Conservation (phyloP, 371 early-diverging fungal species). For the Actinomortierella wolfii region DNA sequence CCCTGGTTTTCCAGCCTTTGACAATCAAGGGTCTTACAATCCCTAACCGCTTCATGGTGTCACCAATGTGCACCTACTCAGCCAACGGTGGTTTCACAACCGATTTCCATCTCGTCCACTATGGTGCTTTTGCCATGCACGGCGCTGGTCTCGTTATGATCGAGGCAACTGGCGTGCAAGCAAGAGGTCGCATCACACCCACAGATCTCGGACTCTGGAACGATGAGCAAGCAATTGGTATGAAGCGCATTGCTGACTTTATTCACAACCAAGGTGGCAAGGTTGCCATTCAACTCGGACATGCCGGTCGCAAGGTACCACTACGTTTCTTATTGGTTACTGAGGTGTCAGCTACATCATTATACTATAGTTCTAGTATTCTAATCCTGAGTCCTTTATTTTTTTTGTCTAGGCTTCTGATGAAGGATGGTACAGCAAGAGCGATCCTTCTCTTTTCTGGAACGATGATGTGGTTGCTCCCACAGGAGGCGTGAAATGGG, state of each 20-base stretch:
- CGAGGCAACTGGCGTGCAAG: constrained; percentile 82
- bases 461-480: constrained; percentile 72
- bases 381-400: background rate
- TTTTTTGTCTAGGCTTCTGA: constrained; percentile 45
- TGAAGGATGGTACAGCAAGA: constrained; percentile 7
- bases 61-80: constrained; percentile 85
- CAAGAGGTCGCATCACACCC: constrained; percentile 83
- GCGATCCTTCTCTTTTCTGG: constrained; percentile 57
- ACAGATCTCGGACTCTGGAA: constrained; percentile 81
- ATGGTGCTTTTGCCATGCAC: constrained; percentile 71
- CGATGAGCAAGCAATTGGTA: constrained; percentile 72
- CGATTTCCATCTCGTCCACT: constrained; percentile 73
- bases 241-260: constrained; percentile 71
- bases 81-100: constrained; percentile 58
- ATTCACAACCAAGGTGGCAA: constrained; percentile 66
- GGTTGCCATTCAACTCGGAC: constrained; percentile 81
- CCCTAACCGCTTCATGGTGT: constrained; percentile 79
- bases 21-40: constrained; percentile 62
- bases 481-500: constrained; percentile 52
- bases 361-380: background rate
- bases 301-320: constrained; percentile 78
- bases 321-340: no score
- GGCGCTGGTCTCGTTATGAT: constrained; percentile 79
- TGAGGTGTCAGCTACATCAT: background rate
- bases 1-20: constrained; percentile 69